Base-by-base conservation (phyloP, 2,329 filamentous ascomycete species). In the Fusarium mangiferae region DNA sequence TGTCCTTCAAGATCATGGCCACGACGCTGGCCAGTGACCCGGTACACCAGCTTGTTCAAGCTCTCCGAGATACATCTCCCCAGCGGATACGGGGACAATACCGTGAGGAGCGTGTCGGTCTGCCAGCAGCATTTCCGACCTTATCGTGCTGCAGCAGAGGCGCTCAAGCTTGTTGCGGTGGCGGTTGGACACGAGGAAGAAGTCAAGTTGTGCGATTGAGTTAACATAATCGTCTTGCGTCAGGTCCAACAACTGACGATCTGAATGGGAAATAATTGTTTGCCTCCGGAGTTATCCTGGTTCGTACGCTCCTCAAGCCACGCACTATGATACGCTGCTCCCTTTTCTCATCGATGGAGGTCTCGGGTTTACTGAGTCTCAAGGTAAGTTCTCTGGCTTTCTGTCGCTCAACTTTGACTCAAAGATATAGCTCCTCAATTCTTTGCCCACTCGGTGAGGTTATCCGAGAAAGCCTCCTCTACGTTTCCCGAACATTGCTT, bases 31-130 rank as follows among this genome's bases (percentile, higher is more conserved):
- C n/a, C n/a, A 0, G 39, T 8, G 14, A 12, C n/a, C 5, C 15
- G 10, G 7, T 12, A 24, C n/a, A 17, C 5, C 10, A 24, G 6
- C 10, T 24, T 44, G 4, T 12, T 18, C 7, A 18, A 24, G 4
- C 6, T 1, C n/a, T 6, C 3, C 42, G n/a, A 3, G 42, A 26
- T 1, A 0, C 7, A 45, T 24, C 5, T 18, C 11, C 1, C 1
- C 17, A 18, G 3, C n/a, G 7, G 3, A 45, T 6, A 18, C 7
- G 2, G 7, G 17, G 18, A 13, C 11, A 45, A 26, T 26, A 4
- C n/a, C 6, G 10, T 18, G 41, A 24, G 7, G 7, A 41, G 38
- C 12, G 38, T 14, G 20, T 8, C 10, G 11, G 4, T 33, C n/a
- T 44, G 7, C 6, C 11, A 24, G 12, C 15, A 44, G 22, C 10